Conservation (phyloP, 768 basidiomycete genomes). For the Daedalea quercina region DNA sequence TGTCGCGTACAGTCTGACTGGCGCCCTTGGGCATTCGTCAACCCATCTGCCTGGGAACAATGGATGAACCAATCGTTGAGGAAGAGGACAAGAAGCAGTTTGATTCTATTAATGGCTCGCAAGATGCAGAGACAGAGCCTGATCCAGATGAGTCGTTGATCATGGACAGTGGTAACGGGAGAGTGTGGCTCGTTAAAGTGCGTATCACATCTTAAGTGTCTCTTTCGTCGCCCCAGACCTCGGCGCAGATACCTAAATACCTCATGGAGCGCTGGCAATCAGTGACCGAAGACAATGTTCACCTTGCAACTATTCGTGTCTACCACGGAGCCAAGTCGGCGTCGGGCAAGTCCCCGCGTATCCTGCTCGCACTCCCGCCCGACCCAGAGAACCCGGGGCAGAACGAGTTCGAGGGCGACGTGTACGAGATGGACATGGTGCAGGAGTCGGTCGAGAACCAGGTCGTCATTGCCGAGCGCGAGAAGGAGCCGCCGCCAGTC, state of each 20-base stretch:
- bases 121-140: conserved; percentile 60
- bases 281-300: conserved; percentile 65
- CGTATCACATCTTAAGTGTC: background rate
- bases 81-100: conserved; percentile 69
- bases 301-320: conserved; percentile 81
- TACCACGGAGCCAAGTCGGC: conserved; percentile 46
- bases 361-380: conserved; percentile 61
- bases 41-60: conserved; percentile 2
- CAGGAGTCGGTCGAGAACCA: conserved; percentile 82
- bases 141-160: conserved; percentile 83
- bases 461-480: conserved; percentile 77
- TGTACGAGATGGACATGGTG: conserved; percentile 86
- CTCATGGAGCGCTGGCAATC: conserved; percentile 83
- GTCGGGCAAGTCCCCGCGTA: conserved; percentile 46
- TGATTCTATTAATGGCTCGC: conserved; percentile 39
- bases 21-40: too few species aligned
- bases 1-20: too few species aligned
- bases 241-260: conserved; percentile 71
- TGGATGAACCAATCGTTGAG: conserved; percentile 31
- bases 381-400: conserved; percentile 34
- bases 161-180: conserved; percentile 65
- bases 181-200: conserved; percentile 82
- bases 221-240: background rate
- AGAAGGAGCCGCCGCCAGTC: conserved; percentile 47
- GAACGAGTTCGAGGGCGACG: conserved; percentile 34